A percentile compares a stretch with the other conserved stretches of the same genome.
Conservation (phyloP, 208 protist species). For the Acanthamoeba lenticulata region DNA sequence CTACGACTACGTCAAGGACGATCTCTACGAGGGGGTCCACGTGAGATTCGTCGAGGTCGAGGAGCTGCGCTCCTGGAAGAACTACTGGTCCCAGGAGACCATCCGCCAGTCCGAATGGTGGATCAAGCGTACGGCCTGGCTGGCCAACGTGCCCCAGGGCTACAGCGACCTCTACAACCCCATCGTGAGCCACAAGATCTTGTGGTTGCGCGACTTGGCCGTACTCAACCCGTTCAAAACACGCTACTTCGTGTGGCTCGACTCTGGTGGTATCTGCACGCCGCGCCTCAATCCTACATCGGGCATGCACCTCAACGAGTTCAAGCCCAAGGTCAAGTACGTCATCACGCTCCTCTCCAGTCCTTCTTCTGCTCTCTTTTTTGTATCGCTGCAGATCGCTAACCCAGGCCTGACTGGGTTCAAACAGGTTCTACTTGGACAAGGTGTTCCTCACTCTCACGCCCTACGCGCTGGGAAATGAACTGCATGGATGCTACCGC, state of each 20-base stretch:
- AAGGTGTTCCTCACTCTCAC: slow-evolving; percentile 23
- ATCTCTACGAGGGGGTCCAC: not conserved
- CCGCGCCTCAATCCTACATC: not conserved
- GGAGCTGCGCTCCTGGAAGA: slow-evolving; percentile 34
- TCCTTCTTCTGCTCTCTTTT: too few species aligned
- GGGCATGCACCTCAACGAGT: not conserved
- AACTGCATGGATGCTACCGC: slow-evolving; percentile 46
- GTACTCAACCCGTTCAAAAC: slow-evolving; percentile 66
- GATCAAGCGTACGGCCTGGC: not conserved
- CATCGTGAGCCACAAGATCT: slow-evolving; percentile 27
- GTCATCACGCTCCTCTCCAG: too few species aligned
- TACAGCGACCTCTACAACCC: slow-evolving; percentile 68
- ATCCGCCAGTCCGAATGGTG: slow-evolving; percentile 21
- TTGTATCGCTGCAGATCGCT: too few species aligned
- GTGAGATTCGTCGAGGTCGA: slow-evolving; percentile 55
- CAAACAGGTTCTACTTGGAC: slow-evolving; percentile 53
- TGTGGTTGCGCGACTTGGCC: slow-evolving; percentile 41
- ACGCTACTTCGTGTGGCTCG: slow-evolving; percentile 42
- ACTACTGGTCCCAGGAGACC: not conserved
- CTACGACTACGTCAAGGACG: not conserved
- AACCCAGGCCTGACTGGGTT: too few species aligned
- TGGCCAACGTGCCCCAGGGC: slow-evolving; percentile 25
- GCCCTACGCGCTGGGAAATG: not conserved
- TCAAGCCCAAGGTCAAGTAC: slow-evolving; percentile 57
- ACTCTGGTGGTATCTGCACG: slow-evolving; percentile 48